Percentiles rank a stretch among this genome's conserved stretches.
Conservation (phyloP, 2,329 filamentous ascomycete species). For the Neofusicoccum sp. region DNA sequence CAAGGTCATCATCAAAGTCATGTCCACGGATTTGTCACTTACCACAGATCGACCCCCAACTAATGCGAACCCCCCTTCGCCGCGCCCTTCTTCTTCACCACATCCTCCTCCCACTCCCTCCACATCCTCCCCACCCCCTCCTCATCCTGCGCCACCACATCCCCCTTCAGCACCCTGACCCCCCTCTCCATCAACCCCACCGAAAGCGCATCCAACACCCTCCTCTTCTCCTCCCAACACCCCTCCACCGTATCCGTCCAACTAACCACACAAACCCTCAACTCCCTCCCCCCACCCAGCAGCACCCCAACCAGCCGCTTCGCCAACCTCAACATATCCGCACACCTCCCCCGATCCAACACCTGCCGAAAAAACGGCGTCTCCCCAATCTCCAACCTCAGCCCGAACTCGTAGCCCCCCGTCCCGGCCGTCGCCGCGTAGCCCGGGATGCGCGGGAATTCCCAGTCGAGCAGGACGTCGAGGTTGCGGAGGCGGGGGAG, state of each 20-base stretch:
- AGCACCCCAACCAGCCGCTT: constrained; percentile 6
- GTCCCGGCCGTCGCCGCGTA: not conserved
- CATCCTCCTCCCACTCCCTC: not conserved
- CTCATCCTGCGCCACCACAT: constrained; percentile 5
- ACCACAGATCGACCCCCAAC: not conserved
- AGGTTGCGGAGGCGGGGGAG: constrained; percentile 4
- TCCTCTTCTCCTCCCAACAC: constrained; percentile 7
- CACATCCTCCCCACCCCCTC: not conserved
- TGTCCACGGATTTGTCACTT: not conserved
- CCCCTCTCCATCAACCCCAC: not conserved
- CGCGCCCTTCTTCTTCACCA: not conserved
- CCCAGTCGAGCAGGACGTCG: constrained; percentile 6
- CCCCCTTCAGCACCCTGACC: not conserved
- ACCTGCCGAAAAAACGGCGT: constrained; percentile 6
- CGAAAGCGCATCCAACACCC: not conserved
- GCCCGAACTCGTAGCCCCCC: constrained; percentile 5
- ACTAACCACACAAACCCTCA: not conserved
- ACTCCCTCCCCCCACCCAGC: not conserved
- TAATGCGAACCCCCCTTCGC: too few species aligned
- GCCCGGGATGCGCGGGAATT: not conserved
- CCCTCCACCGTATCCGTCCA: constrained; percentile 14
- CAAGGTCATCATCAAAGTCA: too few species aligned
- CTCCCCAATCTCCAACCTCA: not conserved
- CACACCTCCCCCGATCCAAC: not conserved
- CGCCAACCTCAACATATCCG: constrained; percentile 8